Percentiles rank a stretch among this genome's conserved stretches.
Evolutionary conservation across 495 filamentous ascomycete species (phyloP).

Genomic region (Podospora pseudocomata): DNA sequence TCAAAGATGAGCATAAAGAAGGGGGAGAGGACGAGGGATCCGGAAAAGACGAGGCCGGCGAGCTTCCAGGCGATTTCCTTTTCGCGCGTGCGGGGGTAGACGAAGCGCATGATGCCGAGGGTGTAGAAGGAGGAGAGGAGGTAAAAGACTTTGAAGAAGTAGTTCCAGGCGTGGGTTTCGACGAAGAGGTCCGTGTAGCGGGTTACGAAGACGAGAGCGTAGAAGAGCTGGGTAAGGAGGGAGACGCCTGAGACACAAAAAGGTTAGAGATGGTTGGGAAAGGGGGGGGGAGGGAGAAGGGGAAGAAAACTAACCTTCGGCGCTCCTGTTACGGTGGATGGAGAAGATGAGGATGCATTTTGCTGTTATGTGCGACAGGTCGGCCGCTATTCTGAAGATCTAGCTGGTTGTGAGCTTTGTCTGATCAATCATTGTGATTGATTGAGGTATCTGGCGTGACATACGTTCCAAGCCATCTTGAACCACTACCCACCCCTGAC

Average conservation of each 20-base stretch:
- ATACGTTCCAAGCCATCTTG: slow-evolving; percentile 1
- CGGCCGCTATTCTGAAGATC: slow-evolving; percentile 74
- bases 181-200: slow-evolving; percentile 83
- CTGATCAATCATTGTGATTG: not conserved
- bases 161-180: slow-evolving; percentile 55
- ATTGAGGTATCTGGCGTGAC: not conserved
- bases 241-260: slow-evolving; percentile 62
- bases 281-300: slow-evolving; percentile 12
- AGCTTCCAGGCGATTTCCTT: slow-evolving; percentile 89
- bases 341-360: slow-evolving; percentile 88
- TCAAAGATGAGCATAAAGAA: slow-evolving; percentile 64
- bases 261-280: not conserved
- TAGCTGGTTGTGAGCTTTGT: slow-evolving; percentile 30
- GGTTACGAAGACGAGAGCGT: slow-evolving; percentile 77
- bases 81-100: slow-evolving; percentile 85
- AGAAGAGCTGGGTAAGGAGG: slow-evolving; percentile 89
- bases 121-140: slow-evolving; percentile 82
- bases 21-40: slow-evolving; percentile 58
- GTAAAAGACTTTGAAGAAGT: slow-evolving; percentile 82
- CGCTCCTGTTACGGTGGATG: slow-evolving; percentile 81
- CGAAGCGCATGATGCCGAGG: slow-evolving; percentile 77
- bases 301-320: slow-evolving; percentile 64
- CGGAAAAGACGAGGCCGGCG: slow-evolving; percentile 59
- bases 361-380: slow-evolving; percentile 76
- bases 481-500: not conserved